These are phyloP conservation scores for Butyriboletus appendiculatus DNA, from an alignment of 1,284 basidiomycete species.

Conservation along the genomic window DNA sequence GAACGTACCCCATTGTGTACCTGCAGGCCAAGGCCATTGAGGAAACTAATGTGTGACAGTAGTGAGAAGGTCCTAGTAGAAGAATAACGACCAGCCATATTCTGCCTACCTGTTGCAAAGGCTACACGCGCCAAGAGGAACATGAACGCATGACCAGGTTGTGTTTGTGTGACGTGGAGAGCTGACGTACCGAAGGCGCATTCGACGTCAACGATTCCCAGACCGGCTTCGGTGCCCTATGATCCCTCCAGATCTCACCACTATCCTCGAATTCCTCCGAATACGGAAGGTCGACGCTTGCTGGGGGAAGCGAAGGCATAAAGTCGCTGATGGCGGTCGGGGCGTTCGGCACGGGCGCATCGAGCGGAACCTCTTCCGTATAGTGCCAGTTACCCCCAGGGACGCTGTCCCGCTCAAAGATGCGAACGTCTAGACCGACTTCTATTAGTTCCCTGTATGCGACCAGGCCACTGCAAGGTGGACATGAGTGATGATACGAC, in stretches of 20 bases:
- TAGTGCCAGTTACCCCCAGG: constrained; percentile 4
- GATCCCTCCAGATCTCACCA: constrained; percentile 4
- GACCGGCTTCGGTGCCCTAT: constrained; percentile 9
- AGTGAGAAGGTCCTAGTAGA: not conserved
- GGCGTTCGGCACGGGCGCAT: not conserved
- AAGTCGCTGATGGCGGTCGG: constrained; percentile 1
- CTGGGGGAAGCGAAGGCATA: constrained; percentile 12
- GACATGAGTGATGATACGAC: not conserved
- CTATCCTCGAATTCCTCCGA: constrained; percentile 4
- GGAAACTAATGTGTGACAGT: constrained; percentile 1
- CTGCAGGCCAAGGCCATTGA: constrained; percentile 16
- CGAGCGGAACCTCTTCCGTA: not conserved
- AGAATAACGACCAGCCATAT: not conserved
- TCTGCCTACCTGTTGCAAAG: constrained; percentile 7
- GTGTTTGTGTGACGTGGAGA: not conserved
- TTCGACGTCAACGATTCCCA: constrained; percentile 17
- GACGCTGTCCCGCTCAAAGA: constrained; percentile 16
- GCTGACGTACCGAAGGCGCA: constrained; percentile 7
- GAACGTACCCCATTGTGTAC: constrained; percentile 15
- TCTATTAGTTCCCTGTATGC: constrained; percentile 14
- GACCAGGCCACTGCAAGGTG: constrained; percentile 3
- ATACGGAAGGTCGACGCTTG: constrained; percentile 4
- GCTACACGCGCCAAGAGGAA: not conserved
- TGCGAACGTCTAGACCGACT: constrained; percentile 12
- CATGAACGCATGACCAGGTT: not conserved